These are phyloP conservation scores for Kuraishia borneana DNA, from an alignment of 805 yeast species.

Conservation along the genomic window DNA sequence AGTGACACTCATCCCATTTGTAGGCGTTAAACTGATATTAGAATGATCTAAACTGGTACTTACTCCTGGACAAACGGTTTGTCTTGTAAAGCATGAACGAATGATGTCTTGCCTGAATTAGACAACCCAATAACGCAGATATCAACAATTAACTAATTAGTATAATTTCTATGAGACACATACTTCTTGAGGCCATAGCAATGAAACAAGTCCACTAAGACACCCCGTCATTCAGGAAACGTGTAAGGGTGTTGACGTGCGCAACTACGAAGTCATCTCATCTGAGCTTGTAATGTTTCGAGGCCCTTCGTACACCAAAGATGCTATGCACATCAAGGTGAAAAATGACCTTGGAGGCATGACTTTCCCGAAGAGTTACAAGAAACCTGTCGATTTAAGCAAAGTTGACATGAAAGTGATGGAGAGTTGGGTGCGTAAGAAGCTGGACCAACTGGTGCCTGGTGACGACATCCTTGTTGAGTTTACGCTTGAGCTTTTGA, in stretches of 20 bases:
- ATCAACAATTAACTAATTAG: no score
- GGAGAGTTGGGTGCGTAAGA: conserved; percentile 25
- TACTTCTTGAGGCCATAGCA: no score
- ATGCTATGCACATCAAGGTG: conserved; percentile 6
- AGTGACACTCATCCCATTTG: not conserved
- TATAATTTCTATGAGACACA: no score
- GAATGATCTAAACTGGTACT: not conserved
- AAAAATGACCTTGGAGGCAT: conserved; percentile 8
- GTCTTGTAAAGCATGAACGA: conserved; percentile 1
- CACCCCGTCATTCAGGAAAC: no score
- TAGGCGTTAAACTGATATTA: not conserved
- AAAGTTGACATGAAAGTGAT: conserved; percentile 29
- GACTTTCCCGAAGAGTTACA: conserved; percentile 25
- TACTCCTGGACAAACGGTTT: not conserved
- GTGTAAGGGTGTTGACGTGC: no score
- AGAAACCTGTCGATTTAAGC: conserved; percentile 20
- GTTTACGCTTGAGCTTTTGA: conserved; percentile 30
- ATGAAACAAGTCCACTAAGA: no score
- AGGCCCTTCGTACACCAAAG: no score
- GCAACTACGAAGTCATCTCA: no score
- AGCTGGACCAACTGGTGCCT: conserved; percentile 25
- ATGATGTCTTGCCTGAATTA: conserved; percentile 15
- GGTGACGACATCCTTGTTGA: conserved; percentile 36
- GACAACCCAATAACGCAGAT: conserved; percentile 17
- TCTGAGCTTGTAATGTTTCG: no score